Base-by-base conservation (phyloP, 2,329 filamentous ascomycete genomes). In the Hypoxylon sp. region DNA sequence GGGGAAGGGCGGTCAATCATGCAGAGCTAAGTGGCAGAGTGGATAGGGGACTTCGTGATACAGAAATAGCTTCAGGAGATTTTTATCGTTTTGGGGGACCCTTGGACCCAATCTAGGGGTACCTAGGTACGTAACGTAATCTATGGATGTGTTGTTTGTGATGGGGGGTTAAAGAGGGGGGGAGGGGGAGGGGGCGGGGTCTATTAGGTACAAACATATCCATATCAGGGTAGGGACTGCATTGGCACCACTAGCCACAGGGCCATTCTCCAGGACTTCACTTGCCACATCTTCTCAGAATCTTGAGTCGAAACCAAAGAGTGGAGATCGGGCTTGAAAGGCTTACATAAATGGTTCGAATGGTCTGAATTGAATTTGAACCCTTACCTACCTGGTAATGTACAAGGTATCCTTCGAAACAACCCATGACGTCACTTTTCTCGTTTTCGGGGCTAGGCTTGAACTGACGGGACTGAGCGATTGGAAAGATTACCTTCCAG, bases 1-100 rank as follows among this genome's bases (percentile, higher is more conserved):
- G 49, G 41, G 36, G 59, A 57, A 59, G 61, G 56, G 65, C 65
- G 65, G 65, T 68, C 65, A 68, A 62, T 48, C 30, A 59, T 28
- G 46, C 23, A 36, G 23, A 34, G 32, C 4, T 43, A 57, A 45
- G 60, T 60, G 38, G 32, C 4, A 34, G 51, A 45, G 60, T 60
- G 38, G 57, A 52, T 60, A 41, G 28, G 56, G 30, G 32, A 19
- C 38, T 43, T 32, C 30, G 32, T 50, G 45, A 50, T 50, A 49
- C 45, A 25, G 38, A 38, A 49, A 43, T 59, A 63, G 53, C 61
- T 63, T 63, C 53, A 59, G 48, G 53, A 32, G 19, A 14, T 32
- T 19, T 19, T 43, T 48, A 48, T 48, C 45, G 48, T 48, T 48
- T 28, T 48, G 13, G 19, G 13, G 19, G 13, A 30, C 28, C 28